A percentile compares a stretch with the other conserved stretches of the same genome.
phyloP scores from a whole-genome alignment of 805 yeast genomes.

The Wickerhamomyces kurtzmanii region DNA sequence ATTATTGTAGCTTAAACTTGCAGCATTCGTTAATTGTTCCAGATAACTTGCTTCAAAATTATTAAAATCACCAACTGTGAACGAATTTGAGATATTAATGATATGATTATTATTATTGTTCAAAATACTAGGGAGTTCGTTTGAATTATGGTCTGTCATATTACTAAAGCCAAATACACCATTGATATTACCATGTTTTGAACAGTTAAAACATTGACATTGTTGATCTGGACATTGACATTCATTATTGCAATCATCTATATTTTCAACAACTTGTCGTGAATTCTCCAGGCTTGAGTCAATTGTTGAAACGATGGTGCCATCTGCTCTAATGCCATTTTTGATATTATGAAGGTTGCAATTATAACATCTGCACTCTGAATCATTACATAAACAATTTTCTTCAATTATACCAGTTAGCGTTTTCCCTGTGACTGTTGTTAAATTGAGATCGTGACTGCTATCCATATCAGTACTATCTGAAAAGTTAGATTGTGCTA shows the following conservation, averaged over 20 bases:
- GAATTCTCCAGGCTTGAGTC: too few species aligned
- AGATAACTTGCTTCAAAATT: too few species aligned
- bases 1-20: too few species aligned
- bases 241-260: slow-evolving; percentile 3
- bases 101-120: too few species aligned
- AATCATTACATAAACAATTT: slow-evolving; percentile 9
- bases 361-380: slow-evolving; percentile 9
- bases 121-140: too few species aligned
- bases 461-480: slow-evolving; percentile 1
- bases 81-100: too few species aligned
- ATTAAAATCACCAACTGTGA: too few species aligned
- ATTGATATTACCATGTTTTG: slow-evolving; percentile 11
- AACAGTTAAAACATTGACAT: slow-evolving; percentile 14
- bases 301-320: slow-evolving; percentile 4
- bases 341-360: slow-evolving; percentile 15
- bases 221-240: slow-evolving; percentile 13
- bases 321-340: slow-evolving; percentile 13
- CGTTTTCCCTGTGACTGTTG: slow-evolving; percentile 11
- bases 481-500: too few species aligned
- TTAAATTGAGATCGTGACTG: slow-evolving; percentile 1
- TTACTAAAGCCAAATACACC: too few species aligned
- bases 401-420: slow-evolving; percentile 8
- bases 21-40: too few species aligned
- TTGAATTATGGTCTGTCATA: too few species aligned
- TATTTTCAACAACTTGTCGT: not conserved